Conservation (phyloP, 2,329 filamentous ascomycete species). For the Aspergillus sp. region DNA sequence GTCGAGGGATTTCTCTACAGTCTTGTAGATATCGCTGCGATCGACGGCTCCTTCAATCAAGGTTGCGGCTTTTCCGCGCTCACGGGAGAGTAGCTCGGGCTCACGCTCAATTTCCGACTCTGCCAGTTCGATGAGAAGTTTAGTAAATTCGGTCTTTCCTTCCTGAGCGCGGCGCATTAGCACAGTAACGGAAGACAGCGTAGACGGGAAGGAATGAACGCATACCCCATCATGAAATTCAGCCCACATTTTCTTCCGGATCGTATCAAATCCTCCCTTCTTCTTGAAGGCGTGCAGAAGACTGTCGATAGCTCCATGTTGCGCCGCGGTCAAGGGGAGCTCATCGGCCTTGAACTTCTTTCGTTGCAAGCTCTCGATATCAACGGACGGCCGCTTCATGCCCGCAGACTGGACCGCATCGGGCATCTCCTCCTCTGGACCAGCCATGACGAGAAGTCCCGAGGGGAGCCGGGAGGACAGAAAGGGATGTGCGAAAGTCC, state of each 20-base stretch:
- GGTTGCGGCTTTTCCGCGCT: slow-evolving; percentile 61
- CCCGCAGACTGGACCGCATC: slow-evolving; percentile 23
- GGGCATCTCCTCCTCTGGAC: slow-evolving; percentile 31
- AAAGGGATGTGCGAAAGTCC: slow-evolving; percentile 8
- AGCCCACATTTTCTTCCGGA: slow-evolving; percentile 61
- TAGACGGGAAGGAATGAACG: slow-evolving; percentile 16
- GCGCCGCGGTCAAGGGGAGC: slow-evolving; percentile 57
- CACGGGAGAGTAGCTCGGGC: slow-evolving; percentile 59
- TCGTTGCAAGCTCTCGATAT: slow-evolving; percentile 34
- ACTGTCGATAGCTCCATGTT: slow-evolving; percentile 59
- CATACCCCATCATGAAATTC: slow-evolving; percentile 57
- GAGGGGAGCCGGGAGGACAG: not conserved
- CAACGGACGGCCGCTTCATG: slow-evolving; percentile 29
- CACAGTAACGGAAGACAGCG: not conserved
- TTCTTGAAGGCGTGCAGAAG: slow-evolving; percentile 65
- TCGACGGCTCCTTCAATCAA: slow-evolving; percentile 65
- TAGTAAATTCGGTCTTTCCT: slow-evolving; percentile 52
- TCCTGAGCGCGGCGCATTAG: slow-evolving; percentile 39
- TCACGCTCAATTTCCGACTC: slow-evolving; percentile 63
- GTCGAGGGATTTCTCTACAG: slow-evolving; percentile 56
- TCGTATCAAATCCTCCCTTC: slow-evolving; percentile 63
- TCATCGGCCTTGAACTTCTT: slow-evolving; percentile 61
- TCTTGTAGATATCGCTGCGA: slow-evolving; percentile 61
- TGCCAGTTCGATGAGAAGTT: slow-evolving; percentile 54
- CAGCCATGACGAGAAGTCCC: slow-evolving; percentile 31